Evolutionary conservation across 2,329 filamentous ascomycete genomes (phyloP).

Genomic region (Neofusicoccum sp.): DNA sequence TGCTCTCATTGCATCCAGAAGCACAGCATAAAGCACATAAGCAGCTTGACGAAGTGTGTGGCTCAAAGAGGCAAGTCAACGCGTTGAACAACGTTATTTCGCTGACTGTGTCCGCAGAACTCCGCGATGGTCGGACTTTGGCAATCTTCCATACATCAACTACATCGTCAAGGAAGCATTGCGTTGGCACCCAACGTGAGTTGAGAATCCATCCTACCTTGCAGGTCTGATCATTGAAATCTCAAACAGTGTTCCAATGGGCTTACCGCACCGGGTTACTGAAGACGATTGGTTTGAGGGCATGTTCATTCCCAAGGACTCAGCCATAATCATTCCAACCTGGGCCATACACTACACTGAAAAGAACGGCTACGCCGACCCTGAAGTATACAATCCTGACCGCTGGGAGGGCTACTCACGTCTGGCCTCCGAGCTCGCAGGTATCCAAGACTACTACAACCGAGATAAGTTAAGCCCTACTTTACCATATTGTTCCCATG

Average conservation of each 20-base stretch:
- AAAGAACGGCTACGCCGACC: slow-evolving; percentile 23
- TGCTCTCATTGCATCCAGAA: slow-evolving; percentile 28
- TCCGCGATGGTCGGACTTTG: slow-evolving; percentile 29
- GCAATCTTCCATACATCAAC: slow-evolving; percentile 31
- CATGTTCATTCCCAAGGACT: slow-evolving; percentile 41
- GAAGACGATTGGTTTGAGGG: slow-evolving; percentile 40
- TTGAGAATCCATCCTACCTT: not conserved
- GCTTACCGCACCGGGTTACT: slow-evolving; percentile 25
- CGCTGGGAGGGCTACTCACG: slow-evolving; percentile 32
- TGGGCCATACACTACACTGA: slow-evolving; percentile 36
- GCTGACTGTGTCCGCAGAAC: slow-evolving; percentile 20
- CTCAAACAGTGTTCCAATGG: slow-evolving; percentile 16
- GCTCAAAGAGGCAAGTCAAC: not conserved
- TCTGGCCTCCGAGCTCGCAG: slow-evolving; percentile 38
- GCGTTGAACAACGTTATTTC: slow-evolving; percentile 27
- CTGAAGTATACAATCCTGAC: slow-evolving; percentile 37
- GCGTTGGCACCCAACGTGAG: slow-evolving; percentile 36
- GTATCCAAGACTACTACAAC: slow-evolving; percentile 26
- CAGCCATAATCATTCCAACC: slow-evolving; percentile 36
- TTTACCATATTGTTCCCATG: not conserved
- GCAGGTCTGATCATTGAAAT: not conserved
- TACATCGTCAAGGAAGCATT: slow-evolving; percentile 34
- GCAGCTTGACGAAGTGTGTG: slow-evolving; percentile 25
- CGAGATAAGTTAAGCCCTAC: slow-evolving; percentile 25
- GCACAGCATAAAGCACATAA: slow-evolving; percentile 28